phyloP scores from a whole-genome alignment of 352 stramenopile species.

The Nothophytophthora sp. region DNA sequence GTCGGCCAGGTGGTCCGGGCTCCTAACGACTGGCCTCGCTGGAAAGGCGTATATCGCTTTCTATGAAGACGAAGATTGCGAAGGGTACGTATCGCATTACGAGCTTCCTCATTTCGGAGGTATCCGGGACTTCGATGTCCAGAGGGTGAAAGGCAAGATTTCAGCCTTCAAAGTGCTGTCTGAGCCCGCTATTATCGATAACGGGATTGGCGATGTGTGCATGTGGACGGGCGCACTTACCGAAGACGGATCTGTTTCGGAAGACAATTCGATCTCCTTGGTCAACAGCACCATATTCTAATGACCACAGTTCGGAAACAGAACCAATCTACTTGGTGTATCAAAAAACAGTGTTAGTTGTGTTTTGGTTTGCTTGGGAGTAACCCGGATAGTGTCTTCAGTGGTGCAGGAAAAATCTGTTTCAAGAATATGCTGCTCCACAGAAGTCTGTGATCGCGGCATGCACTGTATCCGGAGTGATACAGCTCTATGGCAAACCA shows the following conservation, averaged over 20 bases:
- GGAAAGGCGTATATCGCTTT: slow-evolving; percentile 27
- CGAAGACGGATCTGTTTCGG: slow-evolving; percentile 14
- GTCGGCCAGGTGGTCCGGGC: slow-evolving; percentile 15
- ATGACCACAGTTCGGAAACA: too few relatives aligned
- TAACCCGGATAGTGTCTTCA: too few relatives aligned
- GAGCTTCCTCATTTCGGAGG: slow-evolving; percentile 17
- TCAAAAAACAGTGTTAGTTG: too few relatives aligned
- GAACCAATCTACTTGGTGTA: too few relatives aligned
- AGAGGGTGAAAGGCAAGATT: slow-evolving; percentile 17
- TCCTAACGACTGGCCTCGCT: slow-evolving; percentile 13
- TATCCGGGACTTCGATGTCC: slow-evolving; percentile 12
- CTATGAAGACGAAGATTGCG: slow-evolving; percentile 13
- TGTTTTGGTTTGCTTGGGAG: too few relatives aligned
- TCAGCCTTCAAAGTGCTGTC: slow-evolving; percentile 18
- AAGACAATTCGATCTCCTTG: slow-evolving; percentile 10
- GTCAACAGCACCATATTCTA: slow-evolving; percentile 14
- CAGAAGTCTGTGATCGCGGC: too few relatives aligned
- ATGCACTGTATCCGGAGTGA: too few relatives aligned
- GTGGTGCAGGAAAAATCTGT: too few relatives aligned
- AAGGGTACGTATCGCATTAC: slow-evolving; percentile 4
- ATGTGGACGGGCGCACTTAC: slow-evolving; percentile 17
- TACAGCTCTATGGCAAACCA: too few relatives aligned
- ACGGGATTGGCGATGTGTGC: slow-evolving; percentile 18
- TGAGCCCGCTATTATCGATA: slow-evolving; percentile 1
- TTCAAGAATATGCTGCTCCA: too few relatives aligned